Evolutionary conservation across 2,329 filamentous ascomycete genomes (phyloP).

Genomic region (Colletotrichum godetiae): DNA sequence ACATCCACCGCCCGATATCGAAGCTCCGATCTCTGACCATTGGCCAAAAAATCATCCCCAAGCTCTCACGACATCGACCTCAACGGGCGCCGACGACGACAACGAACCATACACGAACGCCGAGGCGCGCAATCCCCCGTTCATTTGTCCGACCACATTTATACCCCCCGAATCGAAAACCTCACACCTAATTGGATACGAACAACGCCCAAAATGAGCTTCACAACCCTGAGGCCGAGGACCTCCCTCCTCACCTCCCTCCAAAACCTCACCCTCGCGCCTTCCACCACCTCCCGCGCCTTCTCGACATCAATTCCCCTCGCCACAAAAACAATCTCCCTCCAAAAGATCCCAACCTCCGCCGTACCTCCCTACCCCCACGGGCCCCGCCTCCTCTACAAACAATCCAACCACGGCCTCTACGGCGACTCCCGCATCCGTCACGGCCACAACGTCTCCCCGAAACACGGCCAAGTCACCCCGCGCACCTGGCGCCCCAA

Average conservation of each 20-base stretch:
- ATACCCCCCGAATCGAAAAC: neutral
- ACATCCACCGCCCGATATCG: conserved; percentile 17
- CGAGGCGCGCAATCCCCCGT: neutral
- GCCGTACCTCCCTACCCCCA: conserved; percentile 78
- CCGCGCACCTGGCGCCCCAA: conserved; percentile 82
- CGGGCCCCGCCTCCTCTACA: conserved; percentile 77
- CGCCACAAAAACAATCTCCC: conserved; percentile 54
- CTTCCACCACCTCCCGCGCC: conserved; percentile 14
- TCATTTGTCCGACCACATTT: neutral
- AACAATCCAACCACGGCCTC: conserved; percentile 82
- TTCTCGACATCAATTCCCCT: conserved; percentile 52
- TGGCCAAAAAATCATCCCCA: conserved; percentile 19
- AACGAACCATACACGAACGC: neutral
- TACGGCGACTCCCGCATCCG: conserved; percentile 78
- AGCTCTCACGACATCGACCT: neutral
- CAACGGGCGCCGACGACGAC: neutral
- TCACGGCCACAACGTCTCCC: conserved; percentile 82
- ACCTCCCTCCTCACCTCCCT: conserved; percentile 22
- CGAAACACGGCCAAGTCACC: conserved; percentile 76
- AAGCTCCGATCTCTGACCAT: conserved; percentile 16
- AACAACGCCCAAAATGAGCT: neutral
- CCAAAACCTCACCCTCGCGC: conserved; percentile 8
- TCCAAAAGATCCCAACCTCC: conserved; percentile 57
- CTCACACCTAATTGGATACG: conserved; percentile 49
- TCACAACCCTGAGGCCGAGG: conserved; percentile 6